Conservation (phyloP, 1,284 basidiomycete species). For the Abortiporus biennis region DNA sequence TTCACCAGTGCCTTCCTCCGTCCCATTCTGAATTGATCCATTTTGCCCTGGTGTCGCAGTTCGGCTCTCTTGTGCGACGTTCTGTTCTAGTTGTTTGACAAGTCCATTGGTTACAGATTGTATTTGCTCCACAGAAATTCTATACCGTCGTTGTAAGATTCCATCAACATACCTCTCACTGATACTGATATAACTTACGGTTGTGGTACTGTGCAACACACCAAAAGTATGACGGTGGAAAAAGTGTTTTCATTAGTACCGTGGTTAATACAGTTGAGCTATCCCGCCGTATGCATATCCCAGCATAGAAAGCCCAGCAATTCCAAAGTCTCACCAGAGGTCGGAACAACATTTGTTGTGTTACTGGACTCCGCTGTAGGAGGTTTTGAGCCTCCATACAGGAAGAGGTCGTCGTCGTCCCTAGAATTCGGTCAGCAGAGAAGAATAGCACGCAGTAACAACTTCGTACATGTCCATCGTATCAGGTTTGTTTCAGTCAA, state of each 20-base stretch:
- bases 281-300: no score
- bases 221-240: slow-evolving; percentile 13
- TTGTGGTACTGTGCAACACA: slow-evolving; percentile 43
- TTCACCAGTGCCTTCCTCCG: slow-evolving; percentile 13
- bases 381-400: slow-evolving; percentile 53
- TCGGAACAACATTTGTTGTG: slow-evolving; percentile 26
- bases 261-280: no score
- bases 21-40: slow-evolving; percentile 6
- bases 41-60: slow-evolving; percentile 10
- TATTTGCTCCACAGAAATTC: slow-evolving; percentile 39
- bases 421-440: slow-evolving; percentile 3
- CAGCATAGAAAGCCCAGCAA: no score
- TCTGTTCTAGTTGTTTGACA: slow-evolving; percentile 40
- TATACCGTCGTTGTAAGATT: slow-evolving; percentile 16
- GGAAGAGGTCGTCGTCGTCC: slow-evolving; percentile 73
- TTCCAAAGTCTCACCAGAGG: slow-evolving; percentile 36
- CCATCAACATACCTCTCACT: slow-evolving; percentile 4
- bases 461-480: background rate
- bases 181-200: slow-evolving; percentile 38
- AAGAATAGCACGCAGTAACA: background rate
- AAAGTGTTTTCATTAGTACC: slow-evolving; percentile 13
- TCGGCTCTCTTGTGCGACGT: slow-evolving; percentile 28
- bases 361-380: slow-evolving; percentile 19
- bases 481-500: no score
- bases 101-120: slow-evolving; percentile 37